Evolutionary conservation across 768 basidiomycete species (phyloP), one percentile per base, ranked within the genome.

Genomic region (Mrakia frigida): DNA sequence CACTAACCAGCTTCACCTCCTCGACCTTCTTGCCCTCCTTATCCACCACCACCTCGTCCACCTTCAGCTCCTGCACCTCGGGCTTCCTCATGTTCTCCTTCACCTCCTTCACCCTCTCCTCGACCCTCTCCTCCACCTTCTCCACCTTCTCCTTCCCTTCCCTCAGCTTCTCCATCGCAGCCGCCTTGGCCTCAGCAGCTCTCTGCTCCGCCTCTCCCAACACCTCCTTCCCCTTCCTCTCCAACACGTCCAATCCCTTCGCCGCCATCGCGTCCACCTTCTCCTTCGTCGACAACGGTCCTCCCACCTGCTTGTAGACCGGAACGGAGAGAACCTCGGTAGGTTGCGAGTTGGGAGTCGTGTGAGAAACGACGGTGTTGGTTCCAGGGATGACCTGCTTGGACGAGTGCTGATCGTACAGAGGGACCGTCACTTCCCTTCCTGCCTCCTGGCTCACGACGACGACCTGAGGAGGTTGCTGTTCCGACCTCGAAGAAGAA

Each of bases 321-420:
- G 76, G 76, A 11, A 72, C 76, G 46, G 60, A 43, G 11, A 77
- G 53, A 13, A 63, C 65, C 37, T 77, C 70, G 28, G 61, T n/a
- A 1, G 74, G 68, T 4, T 11, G 25, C 16, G 69, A 10, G 53
- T 56, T 46, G 23, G 59, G 39, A n/a, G 37, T 53, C 14, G 74
- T 61, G 53, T 39, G 37, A 6, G 52, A n/a, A 7, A 69, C 41
- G 28, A 65, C 46, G 23, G 67, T 43, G 37, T 67, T 67, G 50
- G 74, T 75, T 25, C 74, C 74, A 41, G 68, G 74, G 28, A 75
- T 56, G n/a, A 37, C 39, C 37, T 71, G 41, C 23, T 46, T 31
- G n/a, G 41, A 59, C 28, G 56, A 21, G 37, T 39, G 31, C 46
- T 77, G 61, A 31, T 52, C 35, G 31, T 68, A 73, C 21, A 77